These are phyloP conservation scores for Acacia confusa DNA, from an alignment of 306 rosid species.

Conservation along the genomic window DNA sequence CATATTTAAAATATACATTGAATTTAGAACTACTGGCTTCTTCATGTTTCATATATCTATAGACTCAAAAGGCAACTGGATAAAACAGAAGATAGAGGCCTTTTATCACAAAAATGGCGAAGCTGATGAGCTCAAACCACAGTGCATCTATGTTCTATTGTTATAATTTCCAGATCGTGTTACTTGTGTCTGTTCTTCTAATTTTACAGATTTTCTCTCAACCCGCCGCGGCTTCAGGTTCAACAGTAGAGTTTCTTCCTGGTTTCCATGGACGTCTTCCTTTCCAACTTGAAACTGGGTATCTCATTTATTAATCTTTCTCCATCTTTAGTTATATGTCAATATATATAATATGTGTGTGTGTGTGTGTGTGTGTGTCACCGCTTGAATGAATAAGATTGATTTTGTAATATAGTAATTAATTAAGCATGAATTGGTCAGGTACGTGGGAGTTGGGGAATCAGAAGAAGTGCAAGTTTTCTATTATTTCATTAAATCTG, in stretches of 20 bases:
- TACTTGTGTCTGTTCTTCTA: not conserved
- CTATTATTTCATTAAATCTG: slow-evolving; percentile 47
- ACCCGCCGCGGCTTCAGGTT: not conserved
- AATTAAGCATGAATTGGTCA: not conserved
- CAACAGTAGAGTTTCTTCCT: not conserved
- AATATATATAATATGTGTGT: too few species aligned
- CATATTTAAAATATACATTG: too few species aligned
- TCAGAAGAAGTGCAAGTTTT: slow-evolving; percentile 41
- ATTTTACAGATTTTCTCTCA: not conserved
- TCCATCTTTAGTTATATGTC: too few species aligned
- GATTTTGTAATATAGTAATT: too few species aligned
- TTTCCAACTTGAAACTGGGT: not conserved
- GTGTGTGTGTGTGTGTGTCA: too few species aligned
- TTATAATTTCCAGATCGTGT: not conserved
- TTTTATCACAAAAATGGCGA: not conserved
- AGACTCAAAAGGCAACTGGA: too few species aligned
- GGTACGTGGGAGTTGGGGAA: slow-evolving; percentile 54
- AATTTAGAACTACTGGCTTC: too few species aligned
- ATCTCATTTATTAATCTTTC: not conserved
- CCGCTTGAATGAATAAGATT: too few species aligned
- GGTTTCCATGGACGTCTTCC: not conserved
- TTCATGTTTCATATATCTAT: too few species aligned
- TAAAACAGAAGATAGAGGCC: too few species aligned
- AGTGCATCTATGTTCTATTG: not conserved
- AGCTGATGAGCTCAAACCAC: not conserved